Conservation (phyloP, 176 grass and related monocot genomes). For the Eleusine indica region DNA sequence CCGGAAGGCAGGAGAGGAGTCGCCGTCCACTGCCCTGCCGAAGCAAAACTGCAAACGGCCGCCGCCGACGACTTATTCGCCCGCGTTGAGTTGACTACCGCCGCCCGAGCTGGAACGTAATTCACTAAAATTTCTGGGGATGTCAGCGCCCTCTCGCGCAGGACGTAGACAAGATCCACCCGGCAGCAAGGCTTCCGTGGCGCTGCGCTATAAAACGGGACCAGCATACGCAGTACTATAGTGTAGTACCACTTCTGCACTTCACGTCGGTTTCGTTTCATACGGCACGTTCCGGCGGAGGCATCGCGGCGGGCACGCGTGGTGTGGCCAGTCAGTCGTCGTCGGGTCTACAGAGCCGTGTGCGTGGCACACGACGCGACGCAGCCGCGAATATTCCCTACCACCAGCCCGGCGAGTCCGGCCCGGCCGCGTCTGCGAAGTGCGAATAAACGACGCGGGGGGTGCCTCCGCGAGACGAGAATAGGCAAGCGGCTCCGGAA, state of each 20-base stretch:
- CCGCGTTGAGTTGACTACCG: too few relatives aligned
- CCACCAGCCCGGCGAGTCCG: not conserved
- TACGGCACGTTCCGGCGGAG: not conserved
- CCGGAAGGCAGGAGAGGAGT: not conserved
- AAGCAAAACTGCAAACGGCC: not conserved
- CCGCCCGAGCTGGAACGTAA: not conserved
- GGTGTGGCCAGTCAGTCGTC: not conserved
- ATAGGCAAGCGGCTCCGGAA: constrained; percentile 13
- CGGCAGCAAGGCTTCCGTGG: not conserved
- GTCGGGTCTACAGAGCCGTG: not conserved
- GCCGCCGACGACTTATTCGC: not conserved
- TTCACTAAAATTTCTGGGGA: too few relatives aligned
- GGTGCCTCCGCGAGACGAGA: not conserved
- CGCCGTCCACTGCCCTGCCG: not conserved
- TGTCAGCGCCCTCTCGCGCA: not conserved
- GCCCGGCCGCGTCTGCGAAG: too few relatives aligned
- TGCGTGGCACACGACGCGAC: not conserved
- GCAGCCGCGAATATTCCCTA: constrained; percentile 17
- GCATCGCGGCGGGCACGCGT: not conserved
- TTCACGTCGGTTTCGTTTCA: too few relatives aligned
- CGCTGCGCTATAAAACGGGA: not conserved
- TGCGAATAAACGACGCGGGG: not conserved
- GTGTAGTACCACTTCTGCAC: too few relatives aligned
- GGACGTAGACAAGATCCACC: not conserved
- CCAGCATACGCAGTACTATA: not conserved